These are phyloP conservation scores for Iris pallida DNA, from an alignment of 116 monocot genomes.

Conservation along the genomic window DNA sequence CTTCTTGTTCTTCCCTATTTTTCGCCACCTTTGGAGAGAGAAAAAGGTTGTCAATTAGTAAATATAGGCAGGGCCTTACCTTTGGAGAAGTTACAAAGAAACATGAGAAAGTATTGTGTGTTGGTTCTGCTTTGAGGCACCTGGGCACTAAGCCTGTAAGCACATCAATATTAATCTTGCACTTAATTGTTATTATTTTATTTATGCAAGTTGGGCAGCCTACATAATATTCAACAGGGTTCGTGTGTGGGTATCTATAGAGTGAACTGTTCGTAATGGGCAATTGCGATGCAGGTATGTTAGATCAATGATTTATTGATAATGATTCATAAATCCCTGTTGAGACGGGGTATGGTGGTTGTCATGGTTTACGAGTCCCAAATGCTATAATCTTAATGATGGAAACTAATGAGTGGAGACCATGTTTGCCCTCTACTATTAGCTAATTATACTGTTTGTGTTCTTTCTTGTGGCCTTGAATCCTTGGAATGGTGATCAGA, in stretches of 20 bases:
- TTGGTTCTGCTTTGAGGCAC: constrained; percentile 67
- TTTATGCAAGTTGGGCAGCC: not conserved
- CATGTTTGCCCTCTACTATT: too few relatives aligned
- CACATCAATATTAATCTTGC: not conserved
- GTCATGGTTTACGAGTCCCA: too few relatives aligned
- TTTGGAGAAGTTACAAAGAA: constrained; percentile 75
- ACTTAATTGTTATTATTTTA: not conserved
- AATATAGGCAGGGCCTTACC: constrained; percentile 51
- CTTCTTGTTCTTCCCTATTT: not conserved
- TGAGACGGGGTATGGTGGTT: too few relatives aligned
- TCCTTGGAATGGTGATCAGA: too few relatives aligned
- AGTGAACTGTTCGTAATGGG: constrained; percentile 82
- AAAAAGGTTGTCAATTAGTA: not conserved
- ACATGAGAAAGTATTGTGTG: constrained; percentile 52
- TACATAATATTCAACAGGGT: constrained; percentile 30
- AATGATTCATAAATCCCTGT: too few relatives aligned
- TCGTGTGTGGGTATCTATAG: constrained; percentile 76
- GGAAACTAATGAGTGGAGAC: too few relatives aligned
- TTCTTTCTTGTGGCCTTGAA: too few relatives aligned
- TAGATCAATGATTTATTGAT: not conserved
- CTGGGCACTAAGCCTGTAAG: constrained; percentile 60
- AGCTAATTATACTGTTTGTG: too few relatives aligned
- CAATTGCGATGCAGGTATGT: constrained; percentile 66
- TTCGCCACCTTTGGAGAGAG: not conserved
- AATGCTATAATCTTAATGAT: too few relatives aligned